Percentiles rank a stretch among this genome's conserved stretches.
Evolutionary conservation across 148 eudicot genomes (phyloP).

Genomic region (Nyssa sinensis): DNA sequence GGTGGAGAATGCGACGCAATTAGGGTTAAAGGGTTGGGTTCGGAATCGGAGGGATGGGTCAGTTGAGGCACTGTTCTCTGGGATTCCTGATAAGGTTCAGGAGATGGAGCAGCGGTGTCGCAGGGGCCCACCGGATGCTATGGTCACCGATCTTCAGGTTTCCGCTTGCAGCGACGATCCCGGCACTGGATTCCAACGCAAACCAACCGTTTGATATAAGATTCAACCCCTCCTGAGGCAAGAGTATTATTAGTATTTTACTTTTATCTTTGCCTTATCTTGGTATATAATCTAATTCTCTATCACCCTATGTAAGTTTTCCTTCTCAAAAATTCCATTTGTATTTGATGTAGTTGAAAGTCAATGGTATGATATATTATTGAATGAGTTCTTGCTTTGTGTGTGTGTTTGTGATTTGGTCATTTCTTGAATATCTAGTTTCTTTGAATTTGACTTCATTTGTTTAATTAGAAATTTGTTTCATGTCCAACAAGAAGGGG

Average conservation of each 20-base stretch:
- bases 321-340: not conserved
- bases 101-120: constrained; percentile 87
- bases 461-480: not conserved
- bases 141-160: constrained; percentile 65
- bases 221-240: not conserved
- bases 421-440: not conserved
- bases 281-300: not conserved
- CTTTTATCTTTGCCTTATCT: not conserved
- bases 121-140: constrained; percentile 71
- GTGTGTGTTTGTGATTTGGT: too few species aligned
- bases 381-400: too few species aligned
- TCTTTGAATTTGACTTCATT: not conserved
- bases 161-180: constrained; percentile 61
- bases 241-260: not conserved
- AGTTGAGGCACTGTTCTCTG: constrained; percentile 83
- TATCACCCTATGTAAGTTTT: not conserved
- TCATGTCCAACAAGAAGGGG: not conserved
- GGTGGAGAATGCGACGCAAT: too few species aligned
- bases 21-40: constrained; percentile 97
- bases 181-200: constrained; percentile 59
- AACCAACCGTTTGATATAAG: constrained; percentile 51
- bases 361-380: not conserved
- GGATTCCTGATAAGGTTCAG: constrained; percentile 64
- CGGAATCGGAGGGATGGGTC: constrained; percentile 82
- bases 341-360: not conserved